Evolutionary conservation across 345 rosid genomes (phyloP).

Genomic region (Alliaria petiolata): DNA sequence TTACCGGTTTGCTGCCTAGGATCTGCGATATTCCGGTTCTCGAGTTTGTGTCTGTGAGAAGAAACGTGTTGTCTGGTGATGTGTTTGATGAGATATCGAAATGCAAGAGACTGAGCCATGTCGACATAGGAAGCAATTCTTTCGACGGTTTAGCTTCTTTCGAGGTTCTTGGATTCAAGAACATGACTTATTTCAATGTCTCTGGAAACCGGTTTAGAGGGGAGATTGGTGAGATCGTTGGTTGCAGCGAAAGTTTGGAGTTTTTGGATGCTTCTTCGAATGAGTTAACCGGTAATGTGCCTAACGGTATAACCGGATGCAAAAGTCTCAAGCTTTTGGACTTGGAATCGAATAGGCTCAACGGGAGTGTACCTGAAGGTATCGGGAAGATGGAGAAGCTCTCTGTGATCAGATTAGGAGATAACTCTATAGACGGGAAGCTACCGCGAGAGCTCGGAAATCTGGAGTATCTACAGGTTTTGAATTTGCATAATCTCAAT

Average conservation of each 20-base stretch:
- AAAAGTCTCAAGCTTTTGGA: slow-evolving; percentile 66
- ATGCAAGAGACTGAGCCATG: slow-evolving; percentile 51
- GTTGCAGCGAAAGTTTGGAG: slow-evolving; percentile 57
- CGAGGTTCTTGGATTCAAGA: slow-evolving; percentile 48
- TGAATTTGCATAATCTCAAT: slow-evolving; percentile 76
- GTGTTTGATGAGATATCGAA: slow-evolving; percentile 48
- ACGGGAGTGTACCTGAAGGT: slow-evolving; percentile 56
- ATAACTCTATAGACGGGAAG: slow-evolving; percentile 56
- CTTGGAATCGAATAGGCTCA: slow-evolving; percentile 68
- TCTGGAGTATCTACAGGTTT: slow-evolving; percentile 57
- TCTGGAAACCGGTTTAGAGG: slow-evolving; percentile 67
- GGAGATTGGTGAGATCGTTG: slow-evolving; percentile 45
- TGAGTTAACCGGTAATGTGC: slow-evolving; percentile 52
- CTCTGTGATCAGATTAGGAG: slow-evolving; percentile 61
- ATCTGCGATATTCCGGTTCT: slow-evolving; percentile 61
- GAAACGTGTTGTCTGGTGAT: slow-evolving; percentile 59
- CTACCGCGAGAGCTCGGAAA: slow-evolving; percentile 56
- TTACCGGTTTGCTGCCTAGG: slow-evolving; percentile 49
- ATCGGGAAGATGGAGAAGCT: slow-evolving; percentile 50
- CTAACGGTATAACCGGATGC: slow-evolving; percentile 56
- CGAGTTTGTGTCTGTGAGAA: slow-evolving; percentile 54
- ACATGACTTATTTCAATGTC: slow-evolving; percentile 59
- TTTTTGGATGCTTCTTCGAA: slow-evolving; percentile 74
- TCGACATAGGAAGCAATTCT: slow-evolving; percentile 73
- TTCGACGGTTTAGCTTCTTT: slow-evolving; percentile 70